Percentiles rank a stretch among this genome's conserved stretches.
phyloP scores from a whole-genome alignment of 306 rosid genomes.

The Cicer yamashitae region DNA sequence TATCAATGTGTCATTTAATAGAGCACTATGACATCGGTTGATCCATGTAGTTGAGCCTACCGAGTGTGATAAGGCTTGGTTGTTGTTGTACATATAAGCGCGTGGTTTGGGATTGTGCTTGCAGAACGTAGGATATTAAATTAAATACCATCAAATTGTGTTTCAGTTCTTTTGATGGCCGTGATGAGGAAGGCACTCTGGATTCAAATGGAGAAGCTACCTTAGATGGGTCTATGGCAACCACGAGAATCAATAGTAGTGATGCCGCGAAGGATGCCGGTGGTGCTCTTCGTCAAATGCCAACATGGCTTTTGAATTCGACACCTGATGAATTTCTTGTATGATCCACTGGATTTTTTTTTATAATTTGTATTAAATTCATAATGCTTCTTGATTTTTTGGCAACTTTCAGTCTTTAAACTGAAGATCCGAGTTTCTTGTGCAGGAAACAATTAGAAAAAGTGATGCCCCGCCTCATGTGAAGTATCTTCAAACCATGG shows the following conservation, averaged over 20 bases:
- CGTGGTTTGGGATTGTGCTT: conserved; percentile 32
- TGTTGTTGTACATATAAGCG: neutral
- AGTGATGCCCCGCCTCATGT: conserved; percentile 88
- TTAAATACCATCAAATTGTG: conserved; percentile 38
- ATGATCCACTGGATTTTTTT: conserved; percentile 43
- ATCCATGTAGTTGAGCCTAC: neutral
- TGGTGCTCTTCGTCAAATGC: conserved; percentile 68
- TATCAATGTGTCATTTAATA: conserved; percentile 23
- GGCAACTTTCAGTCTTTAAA: conserved; percentile 38
- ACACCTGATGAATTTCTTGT: conserved; percentile 99
- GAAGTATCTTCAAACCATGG: conserved; percentile 96
- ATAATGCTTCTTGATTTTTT: conserved; percentile 40
- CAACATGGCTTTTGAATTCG: conserved; percentile 88
- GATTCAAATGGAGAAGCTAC: conserved; percentile 67
- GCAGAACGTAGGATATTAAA: conserved; percentile 25
- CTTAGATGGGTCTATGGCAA: conserved; percentile 60
- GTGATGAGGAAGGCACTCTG: conserved; percentile 68
- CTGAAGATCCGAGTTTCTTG: conserved; percentile 51
- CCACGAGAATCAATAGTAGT: conserved; percentile 61
- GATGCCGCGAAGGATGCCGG: conserved; percentile 65
- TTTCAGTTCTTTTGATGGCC: conserved; percentile 87
- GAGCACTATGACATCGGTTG: neutral
- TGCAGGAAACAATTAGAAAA: conserved; percentile 87
- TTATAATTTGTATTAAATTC: conserved; percentile 11
- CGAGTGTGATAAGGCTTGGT: neutral